Evolutionary conservation across 2,329 filamentous ascomycete species (phyloP).

Genomic region (Nemania sp.): DNA sequence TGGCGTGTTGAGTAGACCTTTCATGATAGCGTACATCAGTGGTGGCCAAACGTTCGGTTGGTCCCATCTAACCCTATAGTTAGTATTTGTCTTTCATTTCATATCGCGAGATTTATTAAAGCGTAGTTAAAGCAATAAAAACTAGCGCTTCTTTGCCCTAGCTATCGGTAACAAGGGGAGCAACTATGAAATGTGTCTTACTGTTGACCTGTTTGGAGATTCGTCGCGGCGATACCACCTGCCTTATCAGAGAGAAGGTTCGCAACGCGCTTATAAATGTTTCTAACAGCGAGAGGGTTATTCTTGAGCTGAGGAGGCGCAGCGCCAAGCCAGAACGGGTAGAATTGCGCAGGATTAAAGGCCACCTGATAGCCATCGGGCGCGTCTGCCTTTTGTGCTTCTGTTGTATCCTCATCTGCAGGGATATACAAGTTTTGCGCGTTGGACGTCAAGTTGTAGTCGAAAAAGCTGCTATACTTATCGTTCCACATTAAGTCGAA

Average conservation of each 20-base stretch:
- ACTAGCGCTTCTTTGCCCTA: not conserved
- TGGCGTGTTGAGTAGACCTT: conserved; percentile 70
- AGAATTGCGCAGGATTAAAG: conserved; percentile 71
- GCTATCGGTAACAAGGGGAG: not conserved
- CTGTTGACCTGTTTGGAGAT: conserved; percentile 67
- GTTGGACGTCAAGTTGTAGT: conserved; percentile 73
- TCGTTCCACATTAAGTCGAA: conserved; percentile 73
- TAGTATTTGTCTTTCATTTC: conserved; percentile 5
- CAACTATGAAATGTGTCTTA: conserved; percentile 16
- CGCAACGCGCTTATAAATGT: conserved; percentile 65
- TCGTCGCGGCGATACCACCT: conserved; percentile 73
- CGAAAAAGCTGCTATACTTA: conserved; percentile 73
- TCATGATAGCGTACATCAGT: conserved; percentile 72
- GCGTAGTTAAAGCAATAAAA: not conserved
- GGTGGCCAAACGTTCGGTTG: conserved; percentile 78
- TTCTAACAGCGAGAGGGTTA: conserved; percentile 68
- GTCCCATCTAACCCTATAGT: conserved; percentile 63
- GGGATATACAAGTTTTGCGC: conserved; percentile 67
- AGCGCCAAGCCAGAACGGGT: conserved; percentile 77
- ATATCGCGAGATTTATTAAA: not conserved
- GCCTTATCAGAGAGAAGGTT: conserved; percentile 63
- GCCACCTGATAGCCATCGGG: conserved; percentile 67
- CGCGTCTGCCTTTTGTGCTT: conserved; percentile 58
- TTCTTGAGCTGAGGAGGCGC: conserved; percentile 67
- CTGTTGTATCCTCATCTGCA: conserved; percentile 59